phyloP scores from a whole-genome alignment of 768 basidiomycete genomes.

The Steccherinum ochraceum region DNA sequence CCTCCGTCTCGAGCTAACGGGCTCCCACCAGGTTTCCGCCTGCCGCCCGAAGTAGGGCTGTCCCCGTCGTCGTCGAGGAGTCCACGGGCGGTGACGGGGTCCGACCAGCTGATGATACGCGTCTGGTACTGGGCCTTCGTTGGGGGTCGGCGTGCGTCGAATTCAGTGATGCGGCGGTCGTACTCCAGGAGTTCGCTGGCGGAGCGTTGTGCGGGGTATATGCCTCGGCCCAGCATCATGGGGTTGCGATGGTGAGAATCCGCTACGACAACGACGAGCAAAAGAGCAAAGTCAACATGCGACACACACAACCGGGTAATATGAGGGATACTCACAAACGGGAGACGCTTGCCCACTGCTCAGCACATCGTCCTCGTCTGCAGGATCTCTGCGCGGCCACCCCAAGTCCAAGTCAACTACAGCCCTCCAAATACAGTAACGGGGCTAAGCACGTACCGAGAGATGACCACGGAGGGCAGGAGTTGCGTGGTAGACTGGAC shows the following conservation, averaged over 20 bases:
- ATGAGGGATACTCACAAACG: conserved; percentile 42
- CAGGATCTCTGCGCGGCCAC: conserved; percentile 18
- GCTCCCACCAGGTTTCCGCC: conserved; percentile 1
- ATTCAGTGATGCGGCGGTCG: conserved; percentile 27
- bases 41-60: no score
- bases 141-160: conserved; percentile 37
- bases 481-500: no score
- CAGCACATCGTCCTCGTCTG: conserved; percentile 60
- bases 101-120: conserved; percentile 50
- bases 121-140: conserved; percentile 29
- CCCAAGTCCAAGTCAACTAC: neutral
- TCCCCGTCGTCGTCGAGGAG: conserved; percentile 22
- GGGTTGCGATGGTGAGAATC: conserved; percentile 12
- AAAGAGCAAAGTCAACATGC: neutral
- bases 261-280: conserved; percentile 7
- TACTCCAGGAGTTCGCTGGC: conserved; percentile 24
- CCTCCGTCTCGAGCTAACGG: neutral
- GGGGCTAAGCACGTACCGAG: conserved; percentile 25
- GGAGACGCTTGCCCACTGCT: conserved; percentile 79
- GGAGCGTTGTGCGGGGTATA: conserved; percentile 17
- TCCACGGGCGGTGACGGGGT: conserved; percentile 38
- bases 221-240: conserved; percentile 14
- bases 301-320: no score
- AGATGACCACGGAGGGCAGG: conserved; percentile 36
- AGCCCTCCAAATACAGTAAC: neutral